Evolutionary conservation across 371 early-diverging fungal genomes (phyloP), one percentile per base, ranked within the genome.

Genomic region (Basidiobolus meristosporus): DNA sequence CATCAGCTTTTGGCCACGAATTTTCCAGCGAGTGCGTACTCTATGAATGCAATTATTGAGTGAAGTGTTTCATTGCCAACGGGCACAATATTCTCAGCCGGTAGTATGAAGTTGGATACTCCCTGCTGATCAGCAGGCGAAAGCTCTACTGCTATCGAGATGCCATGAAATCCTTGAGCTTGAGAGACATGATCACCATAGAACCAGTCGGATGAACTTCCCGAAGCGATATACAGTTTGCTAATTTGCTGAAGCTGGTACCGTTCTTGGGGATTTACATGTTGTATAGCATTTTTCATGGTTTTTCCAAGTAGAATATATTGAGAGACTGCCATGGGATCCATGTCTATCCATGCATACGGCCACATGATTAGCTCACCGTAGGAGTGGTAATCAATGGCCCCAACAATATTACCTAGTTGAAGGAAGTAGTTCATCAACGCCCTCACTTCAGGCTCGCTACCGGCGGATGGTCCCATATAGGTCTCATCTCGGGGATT

Each of bases 311-410:
- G 17, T 11, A 11, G 7, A 26, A 28, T n/a, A 6, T 26, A 15
- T 7, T 36, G 5, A 22, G 35, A 11, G 14, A 28, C 43, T 15
- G 35, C 15, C 12, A 36, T 35, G 4, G 43, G 23, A 23, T 23
- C 19, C 17, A 7, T 19, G 2, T 35, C 7, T 0, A 28, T 36
- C 47, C 49, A 57, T 1, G 60, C 65, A 15, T 26, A 32, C 7
- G 56, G 52, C 16, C 46, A 39, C 31, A 55, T 31, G 19, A 55
- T 36, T 15, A 47, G 43, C 43, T 49, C 59, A 11, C 47, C 43
- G 50, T 55, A 66, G 11, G 53, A 48, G 38, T 63, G 67, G 32
- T 56, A 52, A 45, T 67, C 68, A 40, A 67, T 59, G 2, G 54
- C 63, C 6, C 56, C 68, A 3, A 55, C 40, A 9, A 59, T 41